phyloP scores from a whole-genome alignment of 139 green algal genomes.

The Cymbomonas tetramitiformis region DNA sequence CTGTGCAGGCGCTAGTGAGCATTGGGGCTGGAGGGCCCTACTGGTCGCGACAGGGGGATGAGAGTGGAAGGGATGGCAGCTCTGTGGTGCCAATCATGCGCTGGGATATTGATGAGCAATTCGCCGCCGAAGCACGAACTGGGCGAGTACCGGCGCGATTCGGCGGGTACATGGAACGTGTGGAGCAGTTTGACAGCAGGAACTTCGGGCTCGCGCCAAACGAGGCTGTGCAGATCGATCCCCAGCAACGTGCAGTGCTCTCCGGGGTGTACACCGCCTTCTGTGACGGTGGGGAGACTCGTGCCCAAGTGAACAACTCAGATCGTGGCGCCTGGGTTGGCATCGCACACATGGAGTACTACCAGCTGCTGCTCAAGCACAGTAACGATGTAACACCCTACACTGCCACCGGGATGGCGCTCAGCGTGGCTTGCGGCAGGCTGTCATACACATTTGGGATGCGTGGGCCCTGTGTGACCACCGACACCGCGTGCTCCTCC shows the following conservation, averaged over 20 bases:
- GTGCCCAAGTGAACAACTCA: background rate
- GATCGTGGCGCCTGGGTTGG: constrained; percentile 10
- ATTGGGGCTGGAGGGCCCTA: no score
- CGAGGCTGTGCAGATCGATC: background rate
- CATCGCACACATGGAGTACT: constrained; percentile 18
- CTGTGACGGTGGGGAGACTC: background rate
- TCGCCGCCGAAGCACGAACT: no score
- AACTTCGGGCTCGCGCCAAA: background rate
- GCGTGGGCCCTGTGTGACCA: constrained; percentile 18
- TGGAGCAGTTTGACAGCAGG: constrained; percentile 49
- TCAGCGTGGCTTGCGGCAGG: constrained; percentile 43
- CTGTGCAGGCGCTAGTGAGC: no score
- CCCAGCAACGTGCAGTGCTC: constrained; percentile 25
- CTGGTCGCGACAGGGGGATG: no score
- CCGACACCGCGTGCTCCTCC: constrained; percentile 71
- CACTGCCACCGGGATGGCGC: background rate
- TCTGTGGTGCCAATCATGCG: no score
- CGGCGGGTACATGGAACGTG: constrained; percentile 39
- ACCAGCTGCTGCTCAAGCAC: background rate
- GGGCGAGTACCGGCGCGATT: no score
- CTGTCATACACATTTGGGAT: constrained; percentile 38
- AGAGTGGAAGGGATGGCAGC: no score
- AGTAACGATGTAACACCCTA: background rate
- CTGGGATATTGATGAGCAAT: no score
- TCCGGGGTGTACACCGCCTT: background rate